Percentiles rank a stretch among this genome's conserved stretches.
Evolutionary conservation across 1,284 basidiomycete genomes (phyloP).

Genomic region (Agroathelia rolfsii): DNA sequence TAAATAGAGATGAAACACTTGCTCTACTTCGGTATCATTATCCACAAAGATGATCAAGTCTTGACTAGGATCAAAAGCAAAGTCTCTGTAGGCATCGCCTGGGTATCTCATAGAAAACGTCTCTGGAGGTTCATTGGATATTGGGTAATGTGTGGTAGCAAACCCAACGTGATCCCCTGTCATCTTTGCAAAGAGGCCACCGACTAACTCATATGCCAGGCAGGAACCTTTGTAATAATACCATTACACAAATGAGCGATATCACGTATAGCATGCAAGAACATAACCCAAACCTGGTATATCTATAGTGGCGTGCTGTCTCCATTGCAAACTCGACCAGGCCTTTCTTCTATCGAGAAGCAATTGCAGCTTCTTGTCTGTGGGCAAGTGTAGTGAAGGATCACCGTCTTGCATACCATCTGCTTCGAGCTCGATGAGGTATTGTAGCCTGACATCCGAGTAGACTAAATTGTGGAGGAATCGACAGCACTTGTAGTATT

Average conservation of each 20-base stretch:
- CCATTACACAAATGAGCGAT: too few relatives aligned
- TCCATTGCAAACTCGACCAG: constrained; percentile 34
- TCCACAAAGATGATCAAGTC: constrained; percentile 43
- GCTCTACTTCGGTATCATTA: constrained; percentile 14
- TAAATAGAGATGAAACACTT: constrained; percentile 8
- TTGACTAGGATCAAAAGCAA: constrained; percentile 56
- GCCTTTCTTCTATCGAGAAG: constrained; percentile 28
- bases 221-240: too few relatives aligned
- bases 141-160: too few relatives aligned
- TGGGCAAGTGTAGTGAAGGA: constrained; percentile 14
- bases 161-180: constrained; percentile 22
- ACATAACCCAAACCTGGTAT: too few relatives aligned
- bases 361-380: constrained; percentile 27
- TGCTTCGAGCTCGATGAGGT: constrained; percentile 36
- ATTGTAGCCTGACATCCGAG: constrained; percentile 34
- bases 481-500: too few relatives aligned
- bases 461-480: too few relatives aligned
- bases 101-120: too few relatives aligned
- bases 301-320: constrained; percentile 17
- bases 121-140: too few relatives aligned
- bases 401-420: constrained; percentile 33
- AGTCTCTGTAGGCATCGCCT: constrained; percentile 40
- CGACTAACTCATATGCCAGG: constrained; percentile 48
- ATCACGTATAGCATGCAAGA: too few relatives aligned
- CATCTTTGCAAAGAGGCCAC: constrained; percentile 41